Base-by-base conservation (phyloP, 169 alveolate species). In the Pseudocohnilembus persalinus region DNA sequence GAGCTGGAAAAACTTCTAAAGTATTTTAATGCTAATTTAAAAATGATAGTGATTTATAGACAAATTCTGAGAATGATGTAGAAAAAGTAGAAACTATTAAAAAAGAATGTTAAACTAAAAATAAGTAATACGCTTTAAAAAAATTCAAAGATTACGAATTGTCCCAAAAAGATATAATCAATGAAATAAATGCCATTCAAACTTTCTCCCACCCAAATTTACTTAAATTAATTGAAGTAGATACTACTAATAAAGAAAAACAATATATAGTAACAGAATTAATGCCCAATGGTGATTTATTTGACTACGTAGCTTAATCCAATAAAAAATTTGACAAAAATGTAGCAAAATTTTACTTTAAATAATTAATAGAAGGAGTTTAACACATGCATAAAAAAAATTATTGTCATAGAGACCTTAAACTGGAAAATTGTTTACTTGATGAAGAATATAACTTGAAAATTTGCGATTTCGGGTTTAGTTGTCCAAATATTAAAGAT, bases 341-440 rank as follows among this genome's bases (percentile, higher is more conserved):
- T 4, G 29, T 73, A 65, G 89, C 81, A 6, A 49, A 79, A 33
- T 83, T 72, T 74, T 88, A 83, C 74, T 88, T 88, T 73, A n/a
- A 64, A 0, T 83, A 88, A 73, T n/a, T 88, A 29, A 68, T 83
- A 64, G 65, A 78, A 73, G 92, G 89, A 27, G 82, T 92, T 27
- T 84, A 84, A n/a, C 88, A 89, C 81, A 88, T 91, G 88, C 95
- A 93, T 74, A 74, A 79, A 25, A 49, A 86, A 31, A 84, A 82
- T 49, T 76, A 91, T 28, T 90, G 90, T 74, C 96, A 93, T 79
- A 88, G 96, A 86, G 96, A 93, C 83, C 82, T 93, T 29, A 93
- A 93, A 74, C 95, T 92, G 29, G 96, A 93, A 82, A 93, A 93
- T 82, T 74, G 91, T 72, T 88, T 93, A 34, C 81, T 93, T 26